Evolutionary conservation across 805 yeast genomes (phyloP).

Genomic region (Metschnikowia shivogae): DNA sequence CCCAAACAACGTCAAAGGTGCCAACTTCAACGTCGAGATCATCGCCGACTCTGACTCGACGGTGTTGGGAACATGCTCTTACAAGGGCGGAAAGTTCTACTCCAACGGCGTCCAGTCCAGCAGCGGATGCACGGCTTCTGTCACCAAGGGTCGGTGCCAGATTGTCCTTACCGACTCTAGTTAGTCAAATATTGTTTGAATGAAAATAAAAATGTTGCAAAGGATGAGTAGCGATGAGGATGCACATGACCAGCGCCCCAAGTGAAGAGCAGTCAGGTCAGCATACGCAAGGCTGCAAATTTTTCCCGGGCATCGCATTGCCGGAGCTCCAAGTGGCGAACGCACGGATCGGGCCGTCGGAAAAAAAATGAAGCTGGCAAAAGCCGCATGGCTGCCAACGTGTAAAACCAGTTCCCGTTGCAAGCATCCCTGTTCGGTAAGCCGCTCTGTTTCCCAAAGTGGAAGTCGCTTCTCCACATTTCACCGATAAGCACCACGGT

Average conservation of each 20-base stretch:
- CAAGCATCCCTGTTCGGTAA: too few species aligned
- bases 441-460: too few species aligned
- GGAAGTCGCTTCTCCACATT: not conserved
- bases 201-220: not conserved
- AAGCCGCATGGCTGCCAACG: too few species aligned
- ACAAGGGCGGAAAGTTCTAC: conserved; percentile 72
- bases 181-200: not conserved
- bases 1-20: conserved; percentile 74
- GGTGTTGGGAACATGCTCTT: conserved; percentile 68
- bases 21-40: conserved; percentile 59
- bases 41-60: conserved; percentile 64
- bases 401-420: too few species aligned
- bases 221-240: not conserved
- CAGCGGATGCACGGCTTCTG: conserved; percentile 93
- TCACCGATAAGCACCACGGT: not conserved
- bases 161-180: conserved; percentile 50
- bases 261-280: not conserved
- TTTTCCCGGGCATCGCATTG: conserved; percentile 1
- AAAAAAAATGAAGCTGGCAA: not conserved
- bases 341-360: not conserved
- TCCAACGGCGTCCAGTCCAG: conserved; percentile 47
- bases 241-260: not conserved
- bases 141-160: conserved; percentile 76
- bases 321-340: conserved; percentile 1
- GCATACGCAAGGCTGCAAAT: too few species aligned